phyloP scores from a whole-genome alignment of 345 rosid genomes.

The Salix caprea region DNA sequence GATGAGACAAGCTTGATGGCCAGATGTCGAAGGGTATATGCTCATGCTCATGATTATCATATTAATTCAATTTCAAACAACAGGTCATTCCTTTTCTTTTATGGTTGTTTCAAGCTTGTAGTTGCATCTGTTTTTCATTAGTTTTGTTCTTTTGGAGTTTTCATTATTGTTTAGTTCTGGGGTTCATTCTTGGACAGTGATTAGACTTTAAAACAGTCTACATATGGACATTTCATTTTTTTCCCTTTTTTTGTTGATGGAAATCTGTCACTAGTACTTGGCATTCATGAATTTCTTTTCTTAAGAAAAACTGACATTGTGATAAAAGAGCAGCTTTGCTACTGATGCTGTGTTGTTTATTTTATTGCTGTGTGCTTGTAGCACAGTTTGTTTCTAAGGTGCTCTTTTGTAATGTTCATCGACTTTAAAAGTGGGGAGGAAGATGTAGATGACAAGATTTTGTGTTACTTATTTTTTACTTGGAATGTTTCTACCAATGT shows the following conservation, averaged over 20 bases:
- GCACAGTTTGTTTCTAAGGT: not conserved
- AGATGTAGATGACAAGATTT: not conserved
- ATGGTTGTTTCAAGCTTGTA: not conserved
- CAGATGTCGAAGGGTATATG: conserved; percentile 90
- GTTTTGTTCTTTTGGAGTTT: not conserved
- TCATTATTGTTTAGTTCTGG: not conserved
- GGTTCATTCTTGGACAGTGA: not conserved
- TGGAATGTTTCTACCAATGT: not conserved
- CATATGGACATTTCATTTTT: not conserved
- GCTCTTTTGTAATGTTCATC: not conserved
- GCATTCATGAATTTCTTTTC: not conserved
- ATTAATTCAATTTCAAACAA: conserved; percentile 94
- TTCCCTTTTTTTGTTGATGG: not conserved
- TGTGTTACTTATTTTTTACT: not conserved
- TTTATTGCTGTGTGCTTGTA: not conserved
- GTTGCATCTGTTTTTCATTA: not conserved
- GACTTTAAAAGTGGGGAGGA: not conserved
- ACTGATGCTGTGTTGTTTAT: not conserved
- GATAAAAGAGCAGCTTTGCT: not conserved
- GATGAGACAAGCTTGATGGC: conserved; percentile 80
- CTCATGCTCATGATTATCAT: conserved; percentile 99
- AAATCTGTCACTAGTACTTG: not conserved
- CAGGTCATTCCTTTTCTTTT: conserved; percentile 44
- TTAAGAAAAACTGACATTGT: not conserved
- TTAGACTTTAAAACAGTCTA: not conserved